phyloP scores from a whole-genome alignment of 352 stramenopile species.

The Blastocystis sp. region DNA sequence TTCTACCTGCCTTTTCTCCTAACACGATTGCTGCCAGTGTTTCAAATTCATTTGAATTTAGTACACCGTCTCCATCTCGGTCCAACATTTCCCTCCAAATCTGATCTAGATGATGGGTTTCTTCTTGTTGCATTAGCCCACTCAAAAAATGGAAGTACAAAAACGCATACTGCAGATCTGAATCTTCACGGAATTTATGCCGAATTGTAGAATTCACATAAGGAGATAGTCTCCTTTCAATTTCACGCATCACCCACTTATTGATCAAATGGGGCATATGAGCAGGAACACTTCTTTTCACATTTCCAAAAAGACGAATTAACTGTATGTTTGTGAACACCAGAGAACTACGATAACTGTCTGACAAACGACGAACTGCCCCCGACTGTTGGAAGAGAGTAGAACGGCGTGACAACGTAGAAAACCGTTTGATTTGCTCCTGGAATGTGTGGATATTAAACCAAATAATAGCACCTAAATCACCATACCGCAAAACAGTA shows the following conservation, averaged over 20 bases:
- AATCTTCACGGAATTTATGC: slow-evolving; percentile 79
- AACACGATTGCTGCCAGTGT: slow-evolving; percentile 76
- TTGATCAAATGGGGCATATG: slow-evolving; percentile 90
- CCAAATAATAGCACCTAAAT: background rate
- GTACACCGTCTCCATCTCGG: slow-evolving; percentile 77
- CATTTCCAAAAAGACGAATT: slow-evolving; percentile 78
- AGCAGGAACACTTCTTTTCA: slow-evolving; percentile 72
- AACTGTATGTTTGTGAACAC: slow-evolving; percentile 84
- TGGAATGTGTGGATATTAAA: background rate
- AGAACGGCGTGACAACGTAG: background rate
- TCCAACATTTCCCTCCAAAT: slow-evolving; percentile 82
- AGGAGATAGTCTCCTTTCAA: slow-evolving; percentile 71
- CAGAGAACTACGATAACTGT: slow-evolving; percentile 85
- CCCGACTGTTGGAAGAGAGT: background rate
- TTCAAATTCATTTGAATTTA: slow-evolving; percentile 81
- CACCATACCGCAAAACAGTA: background rate
- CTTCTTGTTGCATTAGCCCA: slow-evolving; percentile 73
- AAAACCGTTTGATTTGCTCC: background rate
- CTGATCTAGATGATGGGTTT: slow-evolving; percentile 69
- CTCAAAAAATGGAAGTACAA: slow-evolving; percentile 88
- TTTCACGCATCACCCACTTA: slow-evolving; percentile 75
- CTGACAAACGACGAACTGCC: slow-evolving; percentile 63
- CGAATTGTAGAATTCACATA: slow-evolving; percentile 1
- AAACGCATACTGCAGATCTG: slow-evolving; percentile 91
- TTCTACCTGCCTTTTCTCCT: slow-evolving; percentile 13